Evolutionary conservation across 306 rosid species (phyloP).

Genomic region (Pyrus betulifolia): DNA sequence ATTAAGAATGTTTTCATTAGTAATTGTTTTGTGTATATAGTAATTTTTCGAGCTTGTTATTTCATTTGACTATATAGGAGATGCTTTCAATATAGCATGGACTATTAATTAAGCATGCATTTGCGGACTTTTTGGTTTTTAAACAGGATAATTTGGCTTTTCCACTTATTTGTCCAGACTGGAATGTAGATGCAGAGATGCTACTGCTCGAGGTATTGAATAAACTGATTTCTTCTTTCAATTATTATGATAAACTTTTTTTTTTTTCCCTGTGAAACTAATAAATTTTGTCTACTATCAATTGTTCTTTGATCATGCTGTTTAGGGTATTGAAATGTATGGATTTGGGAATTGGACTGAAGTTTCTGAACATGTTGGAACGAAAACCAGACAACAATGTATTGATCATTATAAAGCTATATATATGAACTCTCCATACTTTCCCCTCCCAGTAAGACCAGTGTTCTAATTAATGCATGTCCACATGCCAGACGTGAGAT

Average conservation of each 20-base stretch:
- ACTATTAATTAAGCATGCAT: not conserved
- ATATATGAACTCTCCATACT: constrained; percentile 75
- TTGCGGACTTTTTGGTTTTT: not conserved
- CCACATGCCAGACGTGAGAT: not conserved
- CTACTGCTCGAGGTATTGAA: constrained; percentile 60
- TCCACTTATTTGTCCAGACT: constrained; percentile 78
- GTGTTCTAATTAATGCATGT: not conserved
- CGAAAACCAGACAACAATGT: constrained; percentile 65
- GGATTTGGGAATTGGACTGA: constrained; percentile 88
- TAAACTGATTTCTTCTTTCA: not conserved
- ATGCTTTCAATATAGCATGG: not conserved
- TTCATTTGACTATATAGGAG: not conserved
- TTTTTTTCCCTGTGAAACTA: not conserved
- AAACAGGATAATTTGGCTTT: constrained; percentile 79
- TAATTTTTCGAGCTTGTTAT: not conserved
- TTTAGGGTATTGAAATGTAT: constrained; percentile 75
- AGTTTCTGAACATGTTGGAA: constrained; percentile 81
- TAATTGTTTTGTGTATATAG: not conserved
- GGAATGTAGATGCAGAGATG: constrained; percentile 90
- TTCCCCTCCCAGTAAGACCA: constrained; percentile 76
- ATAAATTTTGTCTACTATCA: not conserved
- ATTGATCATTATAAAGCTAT: constrained; percentile 65
- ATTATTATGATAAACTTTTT: not conserved
- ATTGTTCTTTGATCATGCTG: constrained; percentile 7
- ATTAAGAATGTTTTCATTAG: no score